These are phyloP conservation scores for Hyaloscypha variabilis DNA, from an alignment of 495 filamentous ascomycete genomes.

Conservation along the genomic window DNA sequence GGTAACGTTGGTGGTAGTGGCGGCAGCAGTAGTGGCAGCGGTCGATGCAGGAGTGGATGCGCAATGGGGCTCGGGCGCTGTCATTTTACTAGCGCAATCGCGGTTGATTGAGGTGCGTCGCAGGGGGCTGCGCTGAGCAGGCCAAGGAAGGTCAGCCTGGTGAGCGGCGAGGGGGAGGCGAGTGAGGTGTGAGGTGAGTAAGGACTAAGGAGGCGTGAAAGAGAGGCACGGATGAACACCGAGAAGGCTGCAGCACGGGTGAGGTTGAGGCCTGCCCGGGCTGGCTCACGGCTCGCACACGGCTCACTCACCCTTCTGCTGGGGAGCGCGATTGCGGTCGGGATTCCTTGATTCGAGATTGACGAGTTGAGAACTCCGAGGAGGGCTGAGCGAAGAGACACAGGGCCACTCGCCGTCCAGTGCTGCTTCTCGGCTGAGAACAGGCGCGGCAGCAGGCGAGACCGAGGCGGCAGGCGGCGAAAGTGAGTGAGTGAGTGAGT, in stretches of 20 bases:
- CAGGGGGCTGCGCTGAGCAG: too few species aligned
- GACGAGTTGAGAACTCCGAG: not conserved
- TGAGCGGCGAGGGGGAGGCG: not conserved
- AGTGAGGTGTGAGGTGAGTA: not conserved
- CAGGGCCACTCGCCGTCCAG: not conserved
- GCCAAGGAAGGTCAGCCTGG: not conserved
- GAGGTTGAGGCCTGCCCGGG: too few species aligned
- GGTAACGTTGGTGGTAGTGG: not conserved
- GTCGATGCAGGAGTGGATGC: not conserved
- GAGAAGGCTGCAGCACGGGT: not conserved
- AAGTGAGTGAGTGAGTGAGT: not conserved
- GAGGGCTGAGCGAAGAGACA: not conserved
- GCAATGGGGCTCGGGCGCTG: constrained; percentile 12
- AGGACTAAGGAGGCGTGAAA: not conserved
- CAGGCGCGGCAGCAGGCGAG: not conserved
- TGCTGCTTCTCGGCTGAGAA: not conserved
- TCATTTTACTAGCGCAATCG: constrained; percentile 19
- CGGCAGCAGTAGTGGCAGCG: not conserved
- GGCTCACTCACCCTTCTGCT: too few species aligned
- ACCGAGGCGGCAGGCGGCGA: not conserved
- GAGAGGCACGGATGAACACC: not conserved
- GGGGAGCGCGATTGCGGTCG: too few species aligned
- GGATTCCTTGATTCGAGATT: too few species aligned
- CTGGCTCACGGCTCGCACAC: too few species aligned
- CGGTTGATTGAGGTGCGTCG: constrained; percentile 12